Conservation (phyloP, 768 basidiomycete species). For the Lyophyllum decastes region DNA sequence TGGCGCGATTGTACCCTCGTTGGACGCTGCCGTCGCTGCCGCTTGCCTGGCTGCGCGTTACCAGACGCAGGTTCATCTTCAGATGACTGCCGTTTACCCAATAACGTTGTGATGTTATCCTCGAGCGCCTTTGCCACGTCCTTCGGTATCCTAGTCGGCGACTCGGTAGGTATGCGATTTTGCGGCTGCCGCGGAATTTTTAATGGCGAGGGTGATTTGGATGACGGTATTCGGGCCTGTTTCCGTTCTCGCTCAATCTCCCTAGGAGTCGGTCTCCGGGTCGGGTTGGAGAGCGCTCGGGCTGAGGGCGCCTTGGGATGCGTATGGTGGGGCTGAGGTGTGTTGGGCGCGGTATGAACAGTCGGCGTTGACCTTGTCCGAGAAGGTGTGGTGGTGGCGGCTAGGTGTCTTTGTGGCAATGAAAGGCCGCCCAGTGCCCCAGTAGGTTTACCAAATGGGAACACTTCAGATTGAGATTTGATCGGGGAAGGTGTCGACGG, state of each 20-base stretch:
- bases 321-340: slow-evolving; percentile 15
- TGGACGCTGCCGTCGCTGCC: slow-evolving; percentile 37
- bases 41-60: slow-evolving; percentile 32
- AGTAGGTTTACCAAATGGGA: slow-evolving; percentile 16
- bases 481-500: slow-evolving; percentile 11
- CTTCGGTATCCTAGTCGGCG: slow-evolving; percentile 46
- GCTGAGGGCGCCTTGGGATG: slow-evolving; percentile 7
- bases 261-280: slow-evolving; percentile 17
- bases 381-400: slow-evolving; percentile 8
- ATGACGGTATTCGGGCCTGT: slow-evolving; percentile 55
- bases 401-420: not conserved
- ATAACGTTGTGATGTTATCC: slow-evolving; percentile 65
- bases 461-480: slow-evolving; percentile 1
- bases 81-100: slow-evolving; percentile 64
- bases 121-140: slow-evolving; percentile 61
- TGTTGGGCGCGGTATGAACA: slow-evolving; percentile 14
- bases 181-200: slow-evolving; percentile 32
- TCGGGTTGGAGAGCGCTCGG: slow-evolving; percentile 4
- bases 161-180: slow-evolving; percentile 27
- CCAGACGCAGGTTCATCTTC: slow-evolving; percentile 31
- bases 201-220: slow-evolving; percentile 56
- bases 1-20: slow-evolving; percentile 40
- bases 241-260: slow-evolving; percentile 27
- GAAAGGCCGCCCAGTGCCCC: slow-evolving; percentile 7
- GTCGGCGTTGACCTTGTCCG: slow-evolving; percentile 14